Conservation (phyloP, 805 yeast genomes). For the Candida namnaoensis region DNA sequence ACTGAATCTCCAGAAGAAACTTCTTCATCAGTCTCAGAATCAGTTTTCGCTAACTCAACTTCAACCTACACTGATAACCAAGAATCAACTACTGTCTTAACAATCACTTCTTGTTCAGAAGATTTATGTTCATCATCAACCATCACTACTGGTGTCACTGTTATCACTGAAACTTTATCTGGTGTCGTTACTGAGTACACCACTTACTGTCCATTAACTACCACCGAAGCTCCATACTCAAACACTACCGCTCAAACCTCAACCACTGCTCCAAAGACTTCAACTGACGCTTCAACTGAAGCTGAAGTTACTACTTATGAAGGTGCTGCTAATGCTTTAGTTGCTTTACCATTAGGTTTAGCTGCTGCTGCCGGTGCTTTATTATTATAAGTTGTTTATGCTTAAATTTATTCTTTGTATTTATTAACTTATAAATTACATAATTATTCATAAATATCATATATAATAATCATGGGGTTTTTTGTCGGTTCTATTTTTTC, state of each 20-base stretch:
- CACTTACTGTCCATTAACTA: constrained; percentile 1
- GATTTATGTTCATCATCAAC: constrained; percentile 4
- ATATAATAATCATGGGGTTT: no score
- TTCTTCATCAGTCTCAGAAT: background rate
- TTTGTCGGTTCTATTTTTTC: no score
- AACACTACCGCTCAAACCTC: constrained; percentile 16
- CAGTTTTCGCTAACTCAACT: constrained; percentile 11
- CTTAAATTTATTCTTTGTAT: no score
- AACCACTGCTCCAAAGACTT: constrained; percentile 16
- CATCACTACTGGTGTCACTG: constrained; percentile 10
- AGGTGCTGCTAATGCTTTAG: no score
- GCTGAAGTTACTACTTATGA: no score
- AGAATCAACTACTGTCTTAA: constrained; percentile 7
- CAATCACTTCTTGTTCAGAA: constrained; percentile 9
- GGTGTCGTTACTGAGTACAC: constrained; percentile 1
- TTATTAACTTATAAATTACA: no score
- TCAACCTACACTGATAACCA: constrained; percentile 19
- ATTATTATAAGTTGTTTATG: no score
- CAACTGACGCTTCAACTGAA: background rate
- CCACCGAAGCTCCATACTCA: constrained; percentile 3
- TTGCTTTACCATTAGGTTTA: no score
- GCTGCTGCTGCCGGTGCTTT: no score
- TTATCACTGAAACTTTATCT: constrained; percentile 4
- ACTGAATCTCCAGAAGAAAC: no score
- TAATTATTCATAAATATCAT: no score